Conservation (phyloP, 495 filamentous ascomycete species). For the Hamigera avellanea region DNA sequence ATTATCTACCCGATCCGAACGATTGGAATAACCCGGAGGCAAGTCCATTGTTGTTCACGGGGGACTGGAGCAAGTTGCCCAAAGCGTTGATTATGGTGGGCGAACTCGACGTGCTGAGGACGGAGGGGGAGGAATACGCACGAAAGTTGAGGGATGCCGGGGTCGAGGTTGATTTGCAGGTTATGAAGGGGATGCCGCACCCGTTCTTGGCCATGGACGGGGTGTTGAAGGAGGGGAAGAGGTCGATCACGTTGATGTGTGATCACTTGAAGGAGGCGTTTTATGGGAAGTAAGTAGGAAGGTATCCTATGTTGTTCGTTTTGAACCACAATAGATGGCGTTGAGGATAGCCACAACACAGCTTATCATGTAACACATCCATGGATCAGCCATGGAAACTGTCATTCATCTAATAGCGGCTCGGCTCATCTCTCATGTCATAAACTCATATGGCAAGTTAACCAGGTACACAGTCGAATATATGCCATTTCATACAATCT, state of each 20-base stretch:
- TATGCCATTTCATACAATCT: no score
- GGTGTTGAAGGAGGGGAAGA: conserved; percentile 37
- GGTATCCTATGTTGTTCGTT: no score
- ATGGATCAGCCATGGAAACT: no score
- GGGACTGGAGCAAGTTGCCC: conserved; percentile 37
- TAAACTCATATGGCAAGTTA: no score
- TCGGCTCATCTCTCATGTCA: no score
- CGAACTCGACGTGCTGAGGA: conserved; percentile 42
- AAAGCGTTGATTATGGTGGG: conserved; percentile 42
- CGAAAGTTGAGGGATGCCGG: conserved; percentile 37
- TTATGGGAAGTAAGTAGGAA: conserved; percentile 6
- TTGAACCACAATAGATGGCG: no score
- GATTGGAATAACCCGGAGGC: conserved; percentile 40
- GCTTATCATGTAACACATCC: no score
- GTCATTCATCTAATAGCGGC: no score
- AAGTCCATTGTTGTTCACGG: conserved; percentile 39
- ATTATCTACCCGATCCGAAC: conserved; percentile 38
- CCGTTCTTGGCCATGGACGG: conserved; percentile 53
- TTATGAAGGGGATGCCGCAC: conserved; percentile 51
- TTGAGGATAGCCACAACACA: no score
- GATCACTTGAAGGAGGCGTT: conserved; percentile 37
- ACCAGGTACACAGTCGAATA: no score
- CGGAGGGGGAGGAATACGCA: conserved; percentile 39
- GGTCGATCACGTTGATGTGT: conserved; percentile 43
- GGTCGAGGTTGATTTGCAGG: conserved; percentile 40